Evolutionary conservation across 1,284 basidiomycete species (phyloP), one percentile per base, ranked within the genome.

Genomic region (Ustilago tritici): DNA sequence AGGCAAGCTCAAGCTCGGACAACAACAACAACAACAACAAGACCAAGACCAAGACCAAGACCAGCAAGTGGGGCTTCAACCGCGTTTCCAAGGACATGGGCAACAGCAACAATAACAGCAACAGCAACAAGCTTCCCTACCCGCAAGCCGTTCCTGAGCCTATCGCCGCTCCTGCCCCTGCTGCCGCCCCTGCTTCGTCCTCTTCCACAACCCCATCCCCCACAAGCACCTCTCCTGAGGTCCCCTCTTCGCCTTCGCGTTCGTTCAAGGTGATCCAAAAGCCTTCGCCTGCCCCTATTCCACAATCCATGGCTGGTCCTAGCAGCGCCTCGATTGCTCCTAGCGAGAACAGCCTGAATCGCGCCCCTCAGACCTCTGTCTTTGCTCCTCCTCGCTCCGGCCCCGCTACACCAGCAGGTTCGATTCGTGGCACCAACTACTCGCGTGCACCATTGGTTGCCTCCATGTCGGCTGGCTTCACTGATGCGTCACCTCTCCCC

Each of bases 221-320:
- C 12, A 56, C 61, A 31, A 69, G 59, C 32, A 43, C 32, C 28
- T 61, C 66, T 14, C 43, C 57, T 15, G 57, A 65, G 4, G 32
- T 47, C 8, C 54, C 70, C 17, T 64, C 68, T 41, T 77, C 70
- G 47, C 70, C 70, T 36, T 55, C 75, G 10, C 67, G 67, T 15
- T 70, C 70, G 17, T 77, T 77, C 75, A 77, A 77, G 54, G 75
- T 77, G 64, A 70, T 77, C 49, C 75, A 70, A 15, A 77, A 77
- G 61, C 60, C 63, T 28, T 23, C 66, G 38, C 43, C 65, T 55
- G 65, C 61, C 3, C 47, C 61, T 10, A 46, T 46, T 19, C 40
- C 46, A 28, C 49, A n/a, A 9, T 61, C 70, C 23, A 49, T 49
- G 19, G 63, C 75, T 43, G 73, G 68, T 5, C 69, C 73, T 4